These are phyloP conservation scores for Leccinum ponderosum DNA, from an alignment of 1,284 basidiomycete genomes.

Conservation along the genomic window DNA sequence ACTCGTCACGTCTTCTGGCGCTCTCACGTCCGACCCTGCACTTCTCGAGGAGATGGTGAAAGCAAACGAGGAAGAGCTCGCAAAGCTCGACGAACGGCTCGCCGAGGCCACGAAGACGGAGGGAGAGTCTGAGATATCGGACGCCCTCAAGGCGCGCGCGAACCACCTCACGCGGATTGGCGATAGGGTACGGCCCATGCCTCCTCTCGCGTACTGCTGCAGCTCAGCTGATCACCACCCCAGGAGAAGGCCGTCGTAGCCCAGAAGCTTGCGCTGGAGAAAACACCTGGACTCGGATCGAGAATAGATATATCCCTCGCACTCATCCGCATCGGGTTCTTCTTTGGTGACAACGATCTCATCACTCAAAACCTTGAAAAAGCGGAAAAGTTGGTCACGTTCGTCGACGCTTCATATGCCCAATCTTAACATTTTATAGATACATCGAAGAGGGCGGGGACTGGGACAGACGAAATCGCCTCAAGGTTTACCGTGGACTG, in stretches of 20 bases:
- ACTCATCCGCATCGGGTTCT: conserved; percentile 89
- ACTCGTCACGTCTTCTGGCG: conserved; percentile 49
- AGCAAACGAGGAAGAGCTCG: conserved; percentile 76
- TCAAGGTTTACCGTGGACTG: conserved; percentile 94
- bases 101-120: conserved; percentile 89
- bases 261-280: conserved; percentile 84
- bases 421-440: conserved; percentile 41
- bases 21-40: conserved; percentile 52
- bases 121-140: conserved; percentile 93
- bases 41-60: conserved; percentile 73
- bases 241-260: conserved; percentile 79
- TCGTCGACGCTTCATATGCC: neutral
- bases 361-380: conserved; percentile 75
- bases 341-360: conserved; percentile 82
- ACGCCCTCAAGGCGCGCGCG: conserved; percentile 80
- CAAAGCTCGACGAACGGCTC: conserved; percentile 77
- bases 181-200: conserved; percentile 67
- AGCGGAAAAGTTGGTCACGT: conserved; percentile 71
- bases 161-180: conserved; percentile 90
- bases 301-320: conserved; percentile 92
- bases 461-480: conserved; percentile 95
- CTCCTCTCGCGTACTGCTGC: neutral
- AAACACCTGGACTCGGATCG: conserved; percentile 91
- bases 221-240: neutral
- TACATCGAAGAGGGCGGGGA: conserved; percentile 96